Conservation (phyloP, 1,284 basidiomycete genomes). For the Trametes polyzona region DNA sequence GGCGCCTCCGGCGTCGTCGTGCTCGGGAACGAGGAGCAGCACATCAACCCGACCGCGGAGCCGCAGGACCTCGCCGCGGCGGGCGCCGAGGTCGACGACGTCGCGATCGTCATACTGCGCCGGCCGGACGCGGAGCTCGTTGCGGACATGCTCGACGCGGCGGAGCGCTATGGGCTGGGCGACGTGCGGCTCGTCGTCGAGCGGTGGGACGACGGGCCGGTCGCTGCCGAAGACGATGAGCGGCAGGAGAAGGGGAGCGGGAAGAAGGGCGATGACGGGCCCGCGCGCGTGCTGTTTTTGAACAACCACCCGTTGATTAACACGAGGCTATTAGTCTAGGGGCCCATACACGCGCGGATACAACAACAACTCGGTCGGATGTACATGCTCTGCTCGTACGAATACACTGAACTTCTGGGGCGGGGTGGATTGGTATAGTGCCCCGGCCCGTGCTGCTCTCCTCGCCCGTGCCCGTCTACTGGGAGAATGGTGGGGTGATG, state of each 20-base stretch:
- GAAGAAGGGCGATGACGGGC: conserved; percentile 36
- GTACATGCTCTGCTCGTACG: conserved; percentile 8
- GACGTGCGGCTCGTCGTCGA: conserved; percentile 59
- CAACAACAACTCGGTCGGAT: background rate
- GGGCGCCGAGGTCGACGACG: conserved; percentile 56
- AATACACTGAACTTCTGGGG: conserved; percentile 1
- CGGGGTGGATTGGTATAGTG: background rate
- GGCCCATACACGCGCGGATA: conserved; percentile 5
- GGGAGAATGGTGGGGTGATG: background rate
- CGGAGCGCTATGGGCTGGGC: conserved; percentile 48
- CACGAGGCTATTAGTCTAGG: conserved; percentile 67
- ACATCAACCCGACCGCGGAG: conserved; percentile 72
- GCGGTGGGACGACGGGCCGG: conserved; percentile 36
- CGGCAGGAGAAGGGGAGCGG: conserved; percentile 29
- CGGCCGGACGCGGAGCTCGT: conserved; percentile 54
- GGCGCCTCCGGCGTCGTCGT: conserved; percentile 79
- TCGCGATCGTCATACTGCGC: conserved; percentile 64
- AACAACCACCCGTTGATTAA: conserved; percentile 79
- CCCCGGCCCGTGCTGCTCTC: background rate
- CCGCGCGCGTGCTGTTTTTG: conserved; percentile 69
- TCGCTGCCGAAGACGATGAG: conserved; percentile 18
- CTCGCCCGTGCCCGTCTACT: background rate
- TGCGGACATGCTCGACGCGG: conserved; percentile 55
- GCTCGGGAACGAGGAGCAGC: conserved; percentile 59
- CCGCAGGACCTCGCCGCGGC: conserved; percentile 56